These are phyloP conservation scores for Colletotrichum sidae DNA, from an alignment of 2,329 filamentous ascomycete genomes.

Conservation along the genomic window DNA sequence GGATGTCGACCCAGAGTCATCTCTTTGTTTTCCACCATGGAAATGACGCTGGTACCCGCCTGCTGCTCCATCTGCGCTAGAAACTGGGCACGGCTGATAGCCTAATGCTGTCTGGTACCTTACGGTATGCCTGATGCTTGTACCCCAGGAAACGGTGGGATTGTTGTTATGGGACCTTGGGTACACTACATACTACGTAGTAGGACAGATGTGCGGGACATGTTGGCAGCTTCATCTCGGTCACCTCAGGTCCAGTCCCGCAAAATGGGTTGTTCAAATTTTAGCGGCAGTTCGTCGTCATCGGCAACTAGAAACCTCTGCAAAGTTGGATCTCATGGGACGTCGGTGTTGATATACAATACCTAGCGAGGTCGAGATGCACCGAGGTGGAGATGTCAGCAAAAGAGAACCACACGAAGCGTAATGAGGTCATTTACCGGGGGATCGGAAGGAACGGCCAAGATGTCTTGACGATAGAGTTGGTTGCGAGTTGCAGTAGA, in stretches of 20 bases:
- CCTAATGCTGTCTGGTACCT: not conserved
- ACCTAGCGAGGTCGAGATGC: not conserved
- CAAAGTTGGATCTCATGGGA: slow-evolving; percentile 14
- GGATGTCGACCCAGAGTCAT: not conserved
- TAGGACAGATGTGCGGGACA: slow-evolving; percentile 17
- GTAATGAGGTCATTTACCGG: slow-evolving; percentile 36
- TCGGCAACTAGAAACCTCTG: slow-evolving; percentile 20
- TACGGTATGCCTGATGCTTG: not conserved
- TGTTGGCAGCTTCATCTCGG: slow-evolving; percentile 26
- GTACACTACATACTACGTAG: too few relatives aligned
- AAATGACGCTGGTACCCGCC: slow-evolving; percentile 19
- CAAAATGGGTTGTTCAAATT: slow-evolving; percentile 6
- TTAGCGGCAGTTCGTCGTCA: slow-evolving; percentile 23
- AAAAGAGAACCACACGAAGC: slow-evolving; percentile 16
- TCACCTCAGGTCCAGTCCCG: slow-evolving; percentile 3
- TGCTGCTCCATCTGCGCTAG: slow-evolving; percentile 10
- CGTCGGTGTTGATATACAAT: slow-evolving; percentile 7
- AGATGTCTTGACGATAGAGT: not conserved
- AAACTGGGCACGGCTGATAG: slow-evolving; percentile 3
- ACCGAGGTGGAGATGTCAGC: slow-evolving; percentile 3
- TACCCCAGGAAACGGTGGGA: slow-evolving; percentile 25
- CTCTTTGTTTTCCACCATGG: slow-evolving; percentile 9
- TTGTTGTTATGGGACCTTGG: slow-evolving; percentile 2
- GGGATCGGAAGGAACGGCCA: slow-evolving; percentile 21
- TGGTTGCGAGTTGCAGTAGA: not conserved